Evolutionary conservation across 176 grass and related monocot species (phyloP).

Genomic region (Carex littledalei): DNA sequence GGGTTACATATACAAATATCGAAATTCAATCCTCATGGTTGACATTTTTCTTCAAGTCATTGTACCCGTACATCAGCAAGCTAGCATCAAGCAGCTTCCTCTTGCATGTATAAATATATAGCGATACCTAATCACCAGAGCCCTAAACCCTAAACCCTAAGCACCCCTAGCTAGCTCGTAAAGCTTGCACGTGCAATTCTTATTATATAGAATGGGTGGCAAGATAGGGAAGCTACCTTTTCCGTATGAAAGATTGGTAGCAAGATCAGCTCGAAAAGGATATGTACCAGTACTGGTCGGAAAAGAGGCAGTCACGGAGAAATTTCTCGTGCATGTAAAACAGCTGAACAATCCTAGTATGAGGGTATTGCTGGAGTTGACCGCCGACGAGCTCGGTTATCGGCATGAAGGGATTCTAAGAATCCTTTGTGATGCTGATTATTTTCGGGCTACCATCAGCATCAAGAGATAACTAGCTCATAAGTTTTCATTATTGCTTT

Average conservation of each 20-base stretch:
- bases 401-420: slow-evolving; percentile 32
- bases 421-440: slow-evolving; percentile 34
- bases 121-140: not conserved
- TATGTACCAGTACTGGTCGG: slow-evolving; percentile 48
- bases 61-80: not conserved
- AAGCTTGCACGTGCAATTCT: not conserved
- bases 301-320: slow-evolving; percentile 15
- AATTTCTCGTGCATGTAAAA: slow-evolving; percentile 36
- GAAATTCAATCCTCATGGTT: not conserved
- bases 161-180: not conserved
- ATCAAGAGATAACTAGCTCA: not conserved
- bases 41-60: slow-evolving; percentile 2
- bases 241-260: slow-evolving; percentile 30
- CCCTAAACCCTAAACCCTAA: too few species aligned
- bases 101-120: slow-evolving; percentile 4
- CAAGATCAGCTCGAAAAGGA: slow-evolving; percentile 22
- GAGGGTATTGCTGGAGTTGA: slow-evolving; percentile 35
- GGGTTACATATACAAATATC: too few species aligned
- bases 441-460: slow-evolving; percentile 26
- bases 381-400: slow-evolving; percentile 50
- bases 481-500: not conserved
- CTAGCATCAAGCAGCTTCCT: not conserved
- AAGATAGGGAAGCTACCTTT: not conserved
- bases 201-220: slow-evolving; percentile 4
- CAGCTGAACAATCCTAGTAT: slow-evolving; percentile 35